Conservation (phyloP, 2,329 filamentous ascomycete genomes). For the Claviceps cyperi region DNA sequence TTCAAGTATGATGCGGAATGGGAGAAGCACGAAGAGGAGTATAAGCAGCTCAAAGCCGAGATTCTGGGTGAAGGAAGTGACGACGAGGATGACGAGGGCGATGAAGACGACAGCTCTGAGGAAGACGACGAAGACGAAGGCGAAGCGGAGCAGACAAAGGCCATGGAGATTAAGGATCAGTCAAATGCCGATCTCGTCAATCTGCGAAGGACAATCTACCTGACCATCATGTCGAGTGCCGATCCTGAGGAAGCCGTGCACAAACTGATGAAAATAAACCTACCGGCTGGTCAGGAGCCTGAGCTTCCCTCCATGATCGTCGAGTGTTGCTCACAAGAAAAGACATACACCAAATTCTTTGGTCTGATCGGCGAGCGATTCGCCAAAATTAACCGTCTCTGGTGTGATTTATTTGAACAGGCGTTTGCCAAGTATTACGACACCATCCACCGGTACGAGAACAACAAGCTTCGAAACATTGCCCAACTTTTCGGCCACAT, state of each 20-base stretch:
- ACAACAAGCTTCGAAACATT: slow-evolving; percentile 86
- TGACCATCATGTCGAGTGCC: slow-evolving; percentile 93
- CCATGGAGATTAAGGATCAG: slow-evolving; percentile 93
- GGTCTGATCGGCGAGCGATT: slow-evolving; percentile 89
- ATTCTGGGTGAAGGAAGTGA: slow-evolving; percentile 90
- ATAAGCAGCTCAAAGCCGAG: slow-evolving; percentile 80
- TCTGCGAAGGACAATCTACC: slow-evolving; percentile 82
- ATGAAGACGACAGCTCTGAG: slow-evolving; percentile 53
- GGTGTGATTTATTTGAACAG: slow-evolving; percentile 85
- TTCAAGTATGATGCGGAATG: slow-evolving; percentile 90
- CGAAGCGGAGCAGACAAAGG: slow-evolving; percentile 64
- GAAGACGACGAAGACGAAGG: slow-evolving; percentile 53
- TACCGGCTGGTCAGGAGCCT: slow-evolving; percentile 73
- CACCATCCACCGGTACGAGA: slow-evolving; percentile 94
- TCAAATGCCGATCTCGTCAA: slow-evolving; percentile 93
- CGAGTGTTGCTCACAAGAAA: slow-evolving; percentile 91
- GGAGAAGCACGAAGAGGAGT: slow-evolving; percentile 81
- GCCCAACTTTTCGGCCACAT: slow-evolving; percentile 90
- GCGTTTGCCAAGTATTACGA: slow-evolving; percentile 89
- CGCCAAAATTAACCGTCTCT: slow-evolving; percentile 87
- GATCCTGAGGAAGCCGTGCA: slow-evolving; percentile 95
- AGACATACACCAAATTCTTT: slow-evolving; percentile 95
- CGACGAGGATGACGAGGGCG: slow-evolving; percentile 48
- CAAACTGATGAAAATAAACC: slow-evolving; percentile 87
- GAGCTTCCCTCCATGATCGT: slow-evolving; percentile 95